Conservation (phyloP, 768 basidiomycete genomes). For the Lanmaoa pseudosensibilis region DNA sequence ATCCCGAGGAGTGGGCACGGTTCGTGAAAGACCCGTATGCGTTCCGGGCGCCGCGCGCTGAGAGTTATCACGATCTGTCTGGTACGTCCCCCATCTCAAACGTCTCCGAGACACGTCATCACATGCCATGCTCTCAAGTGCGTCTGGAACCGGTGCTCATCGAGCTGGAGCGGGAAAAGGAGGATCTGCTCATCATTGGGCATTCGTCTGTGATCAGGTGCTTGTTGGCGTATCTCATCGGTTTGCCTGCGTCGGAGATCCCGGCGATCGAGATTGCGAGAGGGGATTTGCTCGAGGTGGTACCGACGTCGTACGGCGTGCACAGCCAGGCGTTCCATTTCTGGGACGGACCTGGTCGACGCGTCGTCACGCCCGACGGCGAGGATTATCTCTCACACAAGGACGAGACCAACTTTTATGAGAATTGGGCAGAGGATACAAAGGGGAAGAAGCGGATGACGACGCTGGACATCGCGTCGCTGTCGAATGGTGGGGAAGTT, state of each 20-base stretch:
- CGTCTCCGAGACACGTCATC: not conserved
- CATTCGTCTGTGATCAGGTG: slow-evolving; percentile 98
- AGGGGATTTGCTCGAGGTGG: slow-evolving; percentile 93
- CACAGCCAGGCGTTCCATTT: slow-evolving; percentile 89
- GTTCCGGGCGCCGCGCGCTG: slow-evolving; percentile 88
- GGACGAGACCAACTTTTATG: slow-evolving; percentile 81
- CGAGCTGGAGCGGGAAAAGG: slow-evolving; percentile 91
- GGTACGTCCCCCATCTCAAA: slow-evolving; percentile 44
- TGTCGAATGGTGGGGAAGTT: slow-evolving; percentile 17
- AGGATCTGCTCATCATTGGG: slow-evolving; percentile 94
- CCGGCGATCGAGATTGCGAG: slow-evolving; percentile 97
- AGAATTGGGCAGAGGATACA: slow-evolving; percentile 82
- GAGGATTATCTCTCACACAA: slow-evolving; percentile 37
- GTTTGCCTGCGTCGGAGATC: slow-evolving; percentile 92
- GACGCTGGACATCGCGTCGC: slow-evolving; percentile 31
- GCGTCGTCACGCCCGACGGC: slow-evolving; percentile 38
- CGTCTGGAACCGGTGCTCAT: slow-evolving; percentile 91
- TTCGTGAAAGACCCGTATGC: slow-evolving; percentile 92
- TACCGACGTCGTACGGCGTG: slow-evolving; percentile 87
- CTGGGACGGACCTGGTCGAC: slow-evolving; percentile 84
- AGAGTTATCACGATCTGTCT: slow-evolving; percentile 95
- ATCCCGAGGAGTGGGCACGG: slow-evolving; percentile 92
- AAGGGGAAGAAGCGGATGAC: slow-evolving; percentile 53
- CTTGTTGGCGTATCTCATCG: slow-evolving; percentile 89
- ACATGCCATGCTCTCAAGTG: slow-evolving; percentile 45